phyloP scores from a whole-genome alignment of 345 rosid species.

The thale cress (Arabidopsis thaliana) region TAIR10.1 NC_003070.9:1175501-1176000 shows the following conservation, averaged over 20 bases:
- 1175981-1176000: neutral
- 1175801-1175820: slow-evolving; percentile 16
- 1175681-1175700: slow-evolving; percentile 23
- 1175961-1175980: neutral
- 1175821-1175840: slow-evolving; percentile 27
- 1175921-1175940: neutral
- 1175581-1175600: slow-evolving; percentile 6
- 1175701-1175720: slow-evolving; percentile 34
- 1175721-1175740: slow-evolving; percentile 17
- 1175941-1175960: neutral
- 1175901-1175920: neutral
- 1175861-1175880: neutral
- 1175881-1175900: slow-evolving; percentile 3
- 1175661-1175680: slow-evolving; percentile 16
- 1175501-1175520: slow-evolving; percentile 79
- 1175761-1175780: slow-evolving; percentile 22
- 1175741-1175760: slow-evolving; percentile 3
- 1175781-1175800: slow-evolving; percentile 33
- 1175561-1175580: slow-evolving; percentile 58
- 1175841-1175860: slow-evolving; percentile 2
- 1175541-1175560: slow-evolving; percentile 49
- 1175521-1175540: slow-evolving; percentile 39
- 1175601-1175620: slow-evolving; percentile 25
- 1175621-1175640: slow-evolving; percentile 14
- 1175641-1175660: slow-evolving; percentile 4